phyloP scores from a whole-genome alignment of 225 moss, liverwort and hornwort genomes.

The Takakia lepidozioides region DNA sequence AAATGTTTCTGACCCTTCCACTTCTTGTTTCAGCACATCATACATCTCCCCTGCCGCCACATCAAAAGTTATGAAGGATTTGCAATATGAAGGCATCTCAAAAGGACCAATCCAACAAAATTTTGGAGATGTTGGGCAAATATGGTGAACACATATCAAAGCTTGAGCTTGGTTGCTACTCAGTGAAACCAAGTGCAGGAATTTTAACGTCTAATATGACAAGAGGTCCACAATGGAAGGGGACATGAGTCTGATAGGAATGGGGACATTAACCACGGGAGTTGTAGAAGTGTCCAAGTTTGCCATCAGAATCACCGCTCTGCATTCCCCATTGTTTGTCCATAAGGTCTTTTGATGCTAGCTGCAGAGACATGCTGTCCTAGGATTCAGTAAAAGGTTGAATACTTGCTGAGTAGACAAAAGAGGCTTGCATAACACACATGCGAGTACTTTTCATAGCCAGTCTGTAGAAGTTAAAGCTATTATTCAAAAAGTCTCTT shows the following conservation, averaged over 20 bases:
- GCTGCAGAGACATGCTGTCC: constrained; percentile 14
- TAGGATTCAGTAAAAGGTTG: too few relatives aligned
- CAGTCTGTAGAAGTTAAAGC: neutral
- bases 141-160: too few relatives aligned
- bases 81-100: neutral
- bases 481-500: neutral
- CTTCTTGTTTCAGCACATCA: constrained; percentile 36
- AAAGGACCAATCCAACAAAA: neutral
- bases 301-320: constrained; percentile 13
- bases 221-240: too few relatives aligned
- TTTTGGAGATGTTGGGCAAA: neutral
- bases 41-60: constrained; percentile 27
- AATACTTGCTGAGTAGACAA: constrained; percentile 1
- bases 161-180: too few relatives aligned
- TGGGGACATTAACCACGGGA: constrained; percentile 25
- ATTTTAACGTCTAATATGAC: too few relatives aligned
- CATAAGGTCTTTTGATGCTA: constrained; percentile 55
- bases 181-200: too few relatives aligned
- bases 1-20: constrained; percentile 33
- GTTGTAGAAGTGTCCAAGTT: constrained; percentile 49
- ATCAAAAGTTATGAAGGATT: neutral
- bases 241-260: neutral
- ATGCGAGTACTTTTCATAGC: neutral
- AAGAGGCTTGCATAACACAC: neutral
- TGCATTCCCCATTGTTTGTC: constrained; percentile 48